These are phyloP conservation scores for Colletotrichum shisoi DNA, from an alignment of 2,329 filamentous ascomycete species.

Conservation along the genomic window DNA sequence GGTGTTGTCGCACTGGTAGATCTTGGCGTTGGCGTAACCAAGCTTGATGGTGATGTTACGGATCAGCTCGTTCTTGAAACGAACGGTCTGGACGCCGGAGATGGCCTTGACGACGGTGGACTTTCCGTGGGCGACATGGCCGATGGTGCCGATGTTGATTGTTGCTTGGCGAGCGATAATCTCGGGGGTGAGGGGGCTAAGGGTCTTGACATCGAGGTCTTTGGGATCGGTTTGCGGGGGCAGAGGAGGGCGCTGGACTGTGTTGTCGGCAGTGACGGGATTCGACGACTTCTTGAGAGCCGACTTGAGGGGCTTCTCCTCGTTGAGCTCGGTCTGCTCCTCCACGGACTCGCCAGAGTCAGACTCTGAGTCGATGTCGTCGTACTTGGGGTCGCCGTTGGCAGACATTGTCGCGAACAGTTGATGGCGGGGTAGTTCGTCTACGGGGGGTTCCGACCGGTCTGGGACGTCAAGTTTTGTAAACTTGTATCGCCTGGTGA, in stretches of 20 bases:
- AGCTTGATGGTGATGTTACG: slow-evolving; percentile 99
- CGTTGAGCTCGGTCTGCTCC: slow-evolving; percentile 57
- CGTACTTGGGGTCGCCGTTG: slow-evolving; percentile 69
- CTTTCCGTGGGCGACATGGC: slow-evolving; percentile 98
- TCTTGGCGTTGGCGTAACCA: slow-evolving; percentile 98
- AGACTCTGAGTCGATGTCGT: slow-evolving; percentile 78
- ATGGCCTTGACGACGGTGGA: slow-evolving; percentile 99
- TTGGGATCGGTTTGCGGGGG: slow-evolving; percentile 94
- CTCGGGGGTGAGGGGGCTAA: slow-evolving; percentile 89
- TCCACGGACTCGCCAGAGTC: slow-evolving; percentile 71
- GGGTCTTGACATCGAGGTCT: slow-evolving; percentile 79
- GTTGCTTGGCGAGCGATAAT: slow-evolving; percentile 98
- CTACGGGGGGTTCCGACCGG: slow-evolving; percentile 24
- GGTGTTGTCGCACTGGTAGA: slow-evolving; percentile 96
- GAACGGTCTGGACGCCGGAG: slow-evolving; percentile 96
- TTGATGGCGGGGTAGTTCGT: slow-evolving; percentile 45
- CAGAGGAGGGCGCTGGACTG: slow-evolving; percentile 61
- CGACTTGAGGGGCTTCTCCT: slow-evolving; percentile 78
- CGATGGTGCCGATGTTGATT: slow-evolving; percentile 98
- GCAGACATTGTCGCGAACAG: slow-evolving; percentile 56
- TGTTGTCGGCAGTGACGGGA: slow-evolving; percentile 59
- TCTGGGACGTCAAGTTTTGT: slow-evolving; percentile 26
- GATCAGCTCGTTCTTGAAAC: slow-evolving; percentile 99
- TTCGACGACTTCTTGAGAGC: slow-evolving; percentile 77
- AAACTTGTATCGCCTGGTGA: slow-evolving; percentile 20